Base-by-base conservation (phyloP, 768 basidiomycete species). In the Lyophyllum decastes region DNA sequence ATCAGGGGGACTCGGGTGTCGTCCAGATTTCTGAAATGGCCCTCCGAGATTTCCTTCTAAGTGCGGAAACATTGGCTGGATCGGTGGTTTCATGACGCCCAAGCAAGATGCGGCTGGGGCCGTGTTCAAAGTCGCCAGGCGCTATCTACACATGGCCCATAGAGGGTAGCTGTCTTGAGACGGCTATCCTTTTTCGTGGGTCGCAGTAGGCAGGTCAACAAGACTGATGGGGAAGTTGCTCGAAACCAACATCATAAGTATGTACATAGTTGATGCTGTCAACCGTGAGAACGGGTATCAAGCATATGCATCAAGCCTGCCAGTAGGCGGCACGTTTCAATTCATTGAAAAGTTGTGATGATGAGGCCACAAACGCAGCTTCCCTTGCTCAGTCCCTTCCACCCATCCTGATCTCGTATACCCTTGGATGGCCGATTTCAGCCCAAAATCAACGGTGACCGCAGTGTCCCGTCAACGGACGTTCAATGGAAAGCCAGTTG, bases 401-500 rank as follows among this genome's bases (percentile, higher is more conserved):
- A 21, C 24, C 27, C 24, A 22, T 17, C 19, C 25, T 49, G 22
- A 38, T 4, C 27, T 24, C 41, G 17, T 41, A 19, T 25, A n/a
- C 6, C 52, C 41, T 45, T 26, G 17, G 10, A 58, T 58, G 57
- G 19, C 52, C 4, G 46, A 30, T 33, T 27, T 40, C 40, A 17
- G 35, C 22, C 30, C 38, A 19, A 48, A 34, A 16, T 34, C 56
- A 9, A 53, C 51, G 12, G n/a, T n/a, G n/a, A n/a, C n/a, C n/a
- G n/a, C 51, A 4, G 46, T 58, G 19, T 21, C 52, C 11, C 62
- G 58, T 14, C 62, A 60, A 21, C 57, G 62, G 55, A 60, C 49
- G 14, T 57, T 57, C 50, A 57, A 47, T 30, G 62, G 61, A 9
- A 41, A 44, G 16, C 33, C 48, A 19, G 40, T 59, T 21, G 61